Evolutionary conservation across 2,329 filamentous ascomycete species (phyloP), one percentile per base, ranked within the genome.

Genomic region (Tolypocladium inflatum): DNA sequence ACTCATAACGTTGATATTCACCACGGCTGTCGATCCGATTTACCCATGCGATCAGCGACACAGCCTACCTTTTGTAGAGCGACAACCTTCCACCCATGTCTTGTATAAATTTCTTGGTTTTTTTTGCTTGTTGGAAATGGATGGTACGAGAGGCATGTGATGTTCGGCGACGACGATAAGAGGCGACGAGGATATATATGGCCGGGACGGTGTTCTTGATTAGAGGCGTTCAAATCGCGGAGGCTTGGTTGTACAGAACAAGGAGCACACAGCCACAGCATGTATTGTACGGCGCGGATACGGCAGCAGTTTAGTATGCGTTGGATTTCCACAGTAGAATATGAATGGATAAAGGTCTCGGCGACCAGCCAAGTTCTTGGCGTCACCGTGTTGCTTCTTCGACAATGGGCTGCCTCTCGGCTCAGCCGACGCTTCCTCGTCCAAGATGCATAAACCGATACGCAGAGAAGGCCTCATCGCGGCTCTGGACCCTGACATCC

Each of bases 1-100:
- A 71, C 55, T 76, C 74, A 61, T 75, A 57, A 62, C 48, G 8
- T 17, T 8, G 48, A 30, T 17, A 0, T 23, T 48, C 13, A 17
- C 23, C 15, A 15, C 2, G 7, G 3, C 26, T n/a, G 1, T 17
- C 7, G 5, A 5, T 19, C 11, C 17, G 15, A 21, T 30, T 11
- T 13, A 3, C 2, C 10, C 21, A 19, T 30, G 17, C 30, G 30
- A 35, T 23, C 9, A 35, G 30, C 48, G n/a, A 17, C 17, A n/a
- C 48, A 13, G n/a, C 9, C 30, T 15, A 3, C 10, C 30, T 6
- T 30, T 30, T 30, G 26, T 30, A 30, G 26, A 30, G 26, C 26
- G 26, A 35, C 30, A 21, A n/a, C 26, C 3, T 11, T 17, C 10
- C 30, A 7, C 5, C 5, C 30, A 15, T 5, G 17, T 21, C 19